These are phyloP conservation scores for Mallotus japonicus DNA, from an alignment of 441 rosid species.

Conservation along the genomic window DNA sequence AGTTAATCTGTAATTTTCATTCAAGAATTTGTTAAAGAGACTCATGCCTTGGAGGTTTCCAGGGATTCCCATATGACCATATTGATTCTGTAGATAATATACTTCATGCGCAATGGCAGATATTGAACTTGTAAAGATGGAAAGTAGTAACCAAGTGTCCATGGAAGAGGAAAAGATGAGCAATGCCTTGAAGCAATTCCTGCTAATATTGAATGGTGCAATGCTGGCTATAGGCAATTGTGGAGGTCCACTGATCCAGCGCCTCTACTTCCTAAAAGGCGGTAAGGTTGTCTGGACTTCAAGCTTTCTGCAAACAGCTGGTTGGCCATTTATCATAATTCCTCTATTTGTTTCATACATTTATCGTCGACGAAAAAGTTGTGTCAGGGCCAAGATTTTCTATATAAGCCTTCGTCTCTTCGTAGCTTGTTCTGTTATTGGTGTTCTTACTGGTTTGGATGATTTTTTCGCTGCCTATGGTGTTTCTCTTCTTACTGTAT, in stretches of 20 bases:
- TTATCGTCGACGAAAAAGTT: conserved; percentile 23
- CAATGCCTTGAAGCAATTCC: conserved; percentile 14
- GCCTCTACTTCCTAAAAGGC: conserved; percentile 54
- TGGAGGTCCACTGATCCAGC: conserved; percentile 52
- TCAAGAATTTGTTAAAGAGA: too few relatives aligned
- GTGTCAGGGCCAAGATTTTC: conserved; percentile 20
- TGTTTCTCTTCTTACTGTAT: conserved; percentile 44
- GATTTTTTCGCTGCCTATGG: conserved; percentile 49
- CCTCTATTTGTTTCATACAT: conserved; percentile 39
- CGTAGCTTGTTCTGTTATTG: conserved; percentile 35
- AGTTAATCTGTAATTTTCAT: too few relatives aligned
- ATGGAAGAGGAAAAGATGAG: conserved; percentile 13
- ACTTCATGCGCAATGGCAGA: too few relatives aligned
- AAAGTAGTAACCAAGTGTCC: neutral
- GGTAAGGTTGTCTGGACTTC: conserved; percentile 46
- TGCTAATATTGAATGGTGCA: conserved; percentile 23
- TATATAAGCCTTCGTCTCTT: conserved; percentile 36
- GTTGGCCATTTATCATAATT: conserved; percentile 37
- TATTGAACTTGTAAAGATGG: too few relatives aligned
- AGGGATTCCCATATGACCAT: too few relatives aligned
- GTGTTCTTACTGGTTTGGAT: conserved; percentile 47
- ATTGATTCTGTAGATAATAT: too few relatives aligned
- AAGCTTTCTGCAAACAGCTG: conserved; percentile 41
- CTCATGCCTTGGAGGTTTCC: too few relatives aligned
- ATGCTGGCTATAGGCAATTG: conserved; percentile 31